Evolutionary conservation across 164 flowering plant species (phyloP), one percentile per base, ranked within the genome.

Genomic region (Vitis cinerea): DNA sequence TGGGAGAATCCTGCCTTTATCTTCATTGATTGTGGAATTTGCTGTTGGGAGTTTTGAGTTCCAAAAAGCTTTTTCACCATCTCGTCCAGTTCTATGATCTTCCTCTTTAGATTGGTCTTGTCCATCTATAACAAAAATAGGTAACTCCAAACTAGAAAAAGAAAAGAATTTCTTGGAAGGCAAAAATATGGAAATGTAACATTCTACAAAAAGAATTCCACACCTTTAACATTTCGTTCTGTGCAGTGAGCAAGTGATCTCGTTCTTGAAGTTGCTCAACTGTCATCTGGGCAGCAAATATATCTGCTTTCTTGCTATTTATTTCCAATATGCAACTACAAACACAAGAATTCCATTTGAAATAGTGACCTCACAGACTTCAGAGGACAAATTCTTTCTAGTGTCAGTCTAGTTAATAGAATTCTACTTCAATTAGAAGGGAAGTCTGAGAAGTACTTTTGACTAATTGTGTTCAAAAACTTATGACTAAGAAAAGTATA

Each of bases 141-240:
- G 31, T n/a, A 70, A 47, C 29, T 64, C 30, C 59, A 71, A n/a
- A 23, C 19, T n/a, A 59, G 16, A 23, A 23, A 23, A 23, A 23
- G 27, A 23, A 23, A 23, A 23, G 27, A 23, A 23, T 23, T 23
- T 23, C 27, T 23, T 23, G 27, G 27, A 65, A 13, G 23, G 62
- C 62, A 67, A 63, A 27, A 27, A 3, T n/a, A 29, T 10, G 57
- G 60, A 10, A 17, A 23, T 29, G 44, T 17, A 67, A 59, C 7
- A 37, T 37, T 37, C 7, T 37, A 37, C 44, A 55, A 10, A 52
- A 53, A 51, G 7, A 52, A 54, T 37, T 52, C 4, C 62, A 55
- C 59, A 89, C 98, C 97, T 91, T 87, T 74, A 93, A 72, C 92
- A 91, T 85, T 70, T 87, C 91, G 77, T 91, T 93, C 73, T 93